Evolutionary conservation across 495 filamentous ascomycete species (phyloP), one percentile per base, ranked within the genome.

Genomic region (Daldinia caldariorum): DNA sequence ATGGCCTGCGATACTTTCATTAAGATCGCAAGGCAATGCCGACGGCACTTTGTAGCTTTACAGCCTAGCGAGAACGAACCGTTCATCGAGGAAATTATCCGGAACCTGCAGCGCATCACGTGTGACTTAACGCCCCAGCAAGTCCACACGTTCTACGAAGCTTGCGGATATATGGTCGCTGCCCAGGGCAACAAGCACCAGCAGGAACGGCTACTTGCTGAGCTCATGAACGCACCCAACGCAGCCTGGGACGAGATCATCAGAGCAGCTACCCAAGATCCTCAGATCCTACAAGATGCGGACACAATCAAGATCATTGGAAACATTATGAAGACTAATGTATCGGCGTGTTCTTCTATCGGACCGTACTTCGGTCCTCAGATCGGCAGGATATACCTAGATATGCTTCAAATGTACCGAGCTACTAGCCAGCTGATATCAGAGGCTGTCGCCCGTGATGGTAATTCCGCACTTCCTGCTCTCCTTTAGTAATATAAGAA

Each of bases 1-100:
- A 99, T 99, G 95, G 95, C 95, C 70, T 99, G 95, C 72, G 95
- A 99, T 82, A 99, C 95, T 0, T 99, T 99, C 78, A 99, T 99
- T 83, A 99, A 99, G 83, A 99, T 99, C 68, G 96, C 95, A 45
- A 95, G 95, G 78, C 97, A 97, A 80, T 99, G 95, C 83, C 90
- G 93, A 74, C 89, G 95, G 51, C 96, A 99, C 79, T 99, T 99
- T 75, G 95, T 99, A 53, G 94, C 94, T 0, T 81, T 97, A 22
- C 95, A 99, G 74, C 93, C 96, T 5, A 94, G 94, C 62, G 95
- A 99, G 83, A 90, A 78, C 60, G 95, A 98, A 77, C 90, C 95
- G 0, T 99, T 99, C 73, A 99, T 99, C 67, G 95, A 99, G 73
- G 95, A 99, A 79, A 99, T 99, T 67, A 94, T 99, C 54, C 86